These are phyloP conservation scores for Pythium dissotocum DNA, from an alignment of 352 stramenopile species.

Conservation along the genomic window DNA sequence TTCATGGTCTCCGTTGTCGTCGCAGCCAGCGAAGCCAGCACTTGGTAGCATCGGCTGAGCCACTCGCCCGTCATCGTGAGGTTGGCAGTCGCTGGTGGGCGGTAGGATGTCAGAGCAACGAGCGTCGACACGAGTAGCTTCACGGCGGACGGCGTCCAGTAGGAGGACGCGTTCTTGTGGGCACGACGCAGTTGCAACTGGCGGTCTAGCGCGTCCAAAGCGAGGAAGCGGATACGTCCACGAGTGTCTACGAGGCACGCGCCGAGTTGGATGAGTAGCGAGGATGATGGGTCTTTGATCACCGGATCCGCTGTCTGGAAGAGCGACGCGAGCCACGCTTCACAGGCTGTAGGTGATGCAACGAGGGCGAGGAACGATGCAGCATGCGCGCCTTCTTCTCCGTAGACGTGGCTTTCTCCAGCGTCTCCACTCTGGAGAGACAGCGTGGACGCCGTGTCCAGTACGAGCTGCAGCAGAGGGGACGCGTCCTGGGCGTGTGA, in stretches of 20 bases:
- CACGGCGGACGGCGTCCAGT: constrained; percentile 33
- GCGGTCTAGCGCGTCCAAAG: constrained; percentile 38
- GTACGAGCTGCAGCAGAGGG: constrained; percentile 42
- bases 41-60: constrained; percentile 47
- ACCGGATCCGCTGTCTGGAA: constrained; percentile 24
- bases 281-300: background rate
- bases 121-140: constrained; percentile 64
- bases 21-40: constrained; percentile 44
- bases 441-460: constrained; percentile 31
- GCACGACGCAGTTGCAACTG: constrained; percentile 28
- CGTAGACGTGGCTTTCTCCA: background rate
- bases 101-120: constrained; percentile 52
- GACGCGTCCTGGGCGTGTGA: constrained; percentile 32
- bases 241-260: constrained; percentile 22
- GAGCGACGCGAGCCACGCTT: constrained; percentile 43
- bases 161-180: constrained; percentile 18
- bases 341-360: constrained; percentile 18
- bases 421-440: background rate
- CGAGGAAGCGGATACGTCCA: constrained; percentile 6
- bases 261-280: constrained; percentile 18
- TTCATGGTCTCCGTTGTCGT: constrained; percentile 76
- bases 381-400: constrained; percentile 30
- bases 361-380: constrained; percentile 39
- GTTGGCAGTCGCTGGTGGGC: constrained; percentile 1
- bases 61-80: constrained; percentile 22